Base-by-base conservation (phyloP, 2,329 filamentous ascomycete species). In the Gremmenia infestans region DNA sequence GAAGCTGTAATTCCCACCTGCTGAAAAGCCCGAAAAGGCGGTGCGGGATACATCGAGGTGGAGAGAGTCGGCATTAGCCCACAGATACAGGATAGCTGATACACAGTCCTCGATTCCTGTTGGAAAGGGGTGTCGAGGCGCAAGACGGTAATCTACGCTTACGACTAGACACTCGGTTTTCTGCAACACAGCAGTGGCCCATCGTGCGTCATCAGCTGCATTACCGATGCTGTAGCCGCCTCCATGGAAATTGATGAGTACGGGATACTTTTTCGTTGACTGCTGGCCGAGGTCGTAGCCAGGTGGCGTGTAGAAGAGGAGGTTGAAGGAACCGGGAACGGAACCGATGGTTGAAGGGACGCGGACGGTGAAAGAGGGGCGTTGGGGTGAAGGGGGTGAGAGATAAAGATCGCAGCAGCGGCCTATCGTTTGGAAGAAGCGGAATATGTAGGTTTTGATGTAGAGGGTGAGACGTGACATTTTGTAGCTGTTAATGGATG, bases 181-280 rank as follows among this genome's bases (percentile, higher is more conserved):
- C 47, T 78, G 71, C 46, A 79, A 70, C 5, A 83, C 77, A 42
- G 76, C 72, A 5, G 77, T 75, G 11, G 78, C 79, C 73, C 81
- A 86, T 15, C 81, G 76, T 6, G 80, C 78, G 60, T 86, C 83
- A 64, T 86, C 81, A 8, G 78, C 80, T 6, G 78, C 81, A 51
- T 76, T 73, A 19, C 84, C 84, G 28, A 86, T 72, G 11, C 58
- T 80, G 71, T 84, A 86, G 15, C 83, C 84, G 25, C 84, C 85
- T 36, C 83, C 83, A 65, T 87, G 84, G 63, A 84, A 83, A 65
- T 85, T 84, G 60, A 87, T 73, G 39, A 87, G 73, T 15, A 79
- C 78, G 0, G 83, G 71, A 40, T 59, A 53, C 22, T 47, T 59
- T 9, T 54, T 47, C 4, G 23, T 15, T 15, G 23, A 25, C 11